Conservation (phyloP, 495 filamentous ascomycete genomes). For the Astrocystis sublimbata region DNA sequence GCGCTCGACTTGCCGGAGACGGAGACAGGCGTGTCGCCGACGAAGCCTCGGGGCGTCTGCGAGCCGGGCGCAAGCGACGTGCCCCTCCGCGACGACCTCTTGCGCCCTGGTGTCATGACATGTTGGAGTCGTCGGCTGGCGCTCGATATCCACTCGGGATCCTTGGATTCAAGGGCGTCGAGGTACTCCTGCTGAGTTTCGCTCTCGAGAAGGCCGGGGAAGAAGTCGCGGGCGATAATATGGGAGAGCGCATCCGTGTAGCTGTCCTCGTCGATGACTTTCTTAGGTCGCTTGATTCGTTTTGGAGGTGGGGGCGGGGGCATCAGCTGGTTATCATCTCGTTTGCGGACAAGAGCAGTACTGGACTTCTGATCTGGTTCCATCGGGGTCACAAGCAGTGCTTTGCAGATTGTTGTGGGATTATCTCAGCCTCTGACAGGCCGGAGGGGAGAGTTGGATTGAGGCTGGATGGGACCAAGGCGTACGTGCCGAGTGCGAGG, state of each 20-base stretch:
- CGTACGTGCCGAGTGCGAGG: too few relatives aligned
- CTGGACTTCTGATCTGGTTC: slow-evolving; percentile 27
- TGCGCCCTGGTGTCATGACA: slow-evolving; percentile 76
- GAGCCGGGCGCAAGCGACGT: slow-evolving; percentile 36
- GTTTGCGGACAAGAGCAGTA: slow-evolving; percentile 62
- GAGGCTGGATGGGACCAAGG: too few relatives aligned
- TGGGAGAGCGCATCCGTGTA: slow-evolving; percentile 90
- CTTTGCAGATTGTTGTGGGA: too few relatives aligned
- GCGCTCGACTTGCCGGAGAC: slow-evolving; percentile 47
- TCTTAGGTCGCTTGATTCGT: slow-evolving; percentile 88
- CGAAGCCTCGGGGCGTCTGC: slow-evolving; percentile 55
- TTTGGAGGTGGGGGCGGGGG: slow-evolving; percentile 85
- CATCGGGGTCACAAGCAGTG: slow-evolving; percentile 25
- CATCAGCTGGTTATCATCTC: slow-evolving; percentile 75
- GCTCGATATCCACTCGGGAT: slow-evolving; percentile 82
- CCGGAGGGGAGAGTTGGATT: too few relatives aligned
- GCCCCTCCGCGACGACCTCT: slow-evolving; percentile 43
- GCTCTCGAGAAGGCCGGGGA: slow-evolving; percentile 84
- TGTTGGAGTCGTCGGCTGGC: slow-evolving; percentile 71
- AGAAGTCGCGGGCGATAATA: slow-evolving; percentile 96
- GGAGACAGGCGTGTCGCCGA: slow-evolving; percentile 69
- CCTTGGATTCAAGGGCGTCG: slow-evolving; percentile 81
- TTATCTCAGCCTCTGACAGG: too few relatives aligned
- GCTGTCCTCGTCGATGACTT: slow-evolving; percentile 88
- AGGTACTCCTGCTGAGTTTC: slow-evolving; percentile 90